These are phyloP conservation scores for Trichocomaceae sp. DNA, from an alignment of 2,329 filamentous ascomycete species.

Conservation along the genomic window DNA sequence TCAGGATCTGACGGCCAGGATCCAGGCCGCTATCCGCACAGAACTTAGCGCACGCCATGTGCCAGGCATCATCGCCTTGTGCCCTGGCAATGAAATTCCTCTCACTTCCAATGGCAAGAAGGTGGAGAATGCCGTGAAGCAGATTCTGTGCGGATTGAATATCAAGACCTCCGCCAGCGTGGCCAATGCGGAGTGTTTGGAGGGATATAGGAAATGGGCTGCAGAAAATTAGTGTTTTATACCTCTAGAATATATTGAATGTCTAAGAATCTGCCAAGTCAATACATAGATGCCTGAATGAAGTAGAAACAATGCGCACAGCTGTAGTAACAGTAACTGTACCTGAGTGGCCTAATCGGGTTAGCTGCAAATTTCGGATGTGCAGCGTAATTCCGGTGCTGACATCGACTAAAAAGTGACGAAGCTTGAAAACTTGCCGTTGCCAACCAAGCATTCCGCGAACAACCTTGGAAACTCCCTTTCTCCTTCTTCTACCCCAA, in stretches of 20 bases:
- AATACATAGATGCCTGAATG: no score
- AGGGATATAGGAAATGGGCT: conserved; percentile 82
- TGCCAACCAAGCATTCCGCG: not conserved
- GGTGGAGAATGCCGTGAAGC: conserved; percentile 94
- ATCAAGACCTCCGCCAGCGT: conserved; percentile 88
- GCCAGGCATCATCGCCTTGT: conserved; percentile 73
- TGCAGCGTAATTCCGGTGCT: not conserved
- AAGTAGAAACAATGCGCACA: not conserved
- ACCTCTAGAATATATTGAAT: not conserved
- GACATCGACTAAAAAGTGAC: conserved; percentile 3
- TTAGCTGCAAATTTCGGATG: not conserved
- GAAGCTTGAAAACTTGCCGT: conserved; percentile 2
- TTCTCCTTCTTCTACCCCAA: not conserved
- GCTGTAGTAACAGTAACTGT: no score
- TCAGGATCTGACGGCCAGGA: conserved; percentile 53
- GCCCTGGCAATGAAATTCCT: conserved; percentile 65
- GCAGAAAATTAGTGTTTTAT: conserved; percentile 35
- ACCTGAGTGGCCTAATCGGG: not conserved
- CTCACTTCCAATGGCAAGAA: conserved; percentile 95
- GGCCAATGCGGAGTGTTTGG: conserved; percentile 80
- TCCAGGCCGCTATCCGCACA: conserved; percentile 63
- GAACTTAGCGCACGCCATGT: conserved; percentile 88
- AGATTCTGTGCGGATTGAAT: conserved; percentile 80
- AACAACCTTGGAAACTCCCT: not conserved
- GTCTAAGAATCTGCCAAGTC: not conserved